Conservation (phyloP, 2,329 filamentous ascomycete species). For the Exophiala sp. region DNA sequence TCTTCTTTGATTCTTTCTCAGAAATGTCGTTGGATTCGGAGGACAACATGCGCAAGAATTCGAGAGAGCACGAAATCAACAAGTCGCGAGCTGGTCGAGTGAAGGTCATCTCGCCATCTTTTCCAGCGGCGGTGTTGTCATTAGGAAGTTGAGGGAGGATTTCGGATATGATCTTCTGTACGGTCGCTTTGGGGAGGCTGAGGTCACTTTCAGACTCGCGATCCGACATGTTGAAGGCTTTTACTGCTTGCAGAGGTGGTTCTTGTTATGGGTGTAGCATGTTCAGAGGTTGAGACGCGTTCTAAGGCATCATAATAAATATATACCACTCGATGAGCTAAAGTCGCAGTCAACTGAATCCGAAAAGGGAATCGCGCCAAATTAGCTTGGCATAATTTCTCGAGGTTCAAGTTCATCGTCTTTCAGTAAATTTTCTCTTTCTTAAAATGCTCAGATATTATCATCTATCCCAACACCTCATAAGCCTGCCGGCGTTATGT, state of each 20-base stretch:
- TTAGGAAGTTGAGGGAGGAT: conserved; percentile 61
- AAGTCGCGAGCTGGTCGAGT: conserved; percentile 93
- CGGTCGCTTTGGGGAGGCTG: conserved; percentile 63
- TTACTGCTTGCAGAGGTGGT: neutral
- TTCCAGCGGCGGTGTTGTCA: conserved; percentile 52
- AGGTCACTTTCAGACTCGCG: conserved; percentile 54
- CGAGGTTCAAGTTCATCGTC: conserved; percentile 3
- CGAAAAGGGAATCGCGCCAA: conserved; percentile 7
- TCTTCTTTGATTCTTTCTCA: conserved; percentile 98
- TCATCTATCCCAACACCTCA: too few relatives aligned
- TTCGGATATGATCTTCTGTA: conserved; percentile 85
- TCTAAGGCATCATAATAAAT: too few relatives aligned
- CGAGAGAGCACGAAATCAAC: conserved; percentile 96
- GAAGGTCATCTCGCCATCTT: conserved; percentile 49
- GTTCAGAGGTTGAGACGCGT: too few relatives aligned
- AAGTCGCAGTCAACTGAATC: neutral
- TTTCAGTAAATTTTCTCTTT: conserved; percentile 16
- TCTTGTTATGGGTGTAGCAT: too few relatives aligned
- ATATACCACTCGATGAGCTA: too few relatives aligned
- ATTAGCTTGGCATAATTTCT: conserved; percentile 10
- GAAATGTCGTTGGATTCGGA: conserved; percentile 98
- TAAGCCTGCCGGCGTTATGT: too few relatives aligned
- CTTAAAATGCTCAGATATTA: neutral
- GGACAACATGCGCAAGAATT: conserved; percentile 98
- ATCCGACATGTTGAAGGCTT: conserved; percentile 47